These are phyloP conservation scores for Moelleriella libera DNA, from an alignment of 2,329 filamentous ascomycete genomes.

Conservation along the genomic window DNA sequence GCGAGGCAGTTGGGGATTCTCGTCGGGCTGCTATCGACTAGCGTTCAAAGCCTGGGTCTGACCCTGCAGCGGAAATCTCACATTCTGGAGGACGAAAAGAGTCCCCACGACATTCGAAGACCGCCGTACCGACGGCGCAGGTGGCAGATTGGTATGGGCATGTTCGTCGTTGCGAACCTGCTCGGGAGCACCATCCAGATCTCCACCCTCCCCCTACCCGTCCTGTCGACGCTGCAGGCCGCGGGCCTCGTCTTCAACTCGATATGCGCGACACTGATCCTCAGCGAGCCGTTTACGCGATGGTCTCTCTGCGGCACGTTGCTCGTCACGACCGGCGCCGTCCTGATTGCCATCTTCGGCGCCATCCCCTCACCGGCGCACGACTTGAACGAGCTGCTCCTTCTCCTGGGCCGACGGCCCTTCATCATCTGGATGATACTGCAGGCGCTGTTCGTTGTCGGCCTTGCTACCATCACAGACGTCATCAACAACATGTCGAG, in stretches of 20 bases:
- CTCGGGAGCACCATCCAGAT: constrained; percentile 95
- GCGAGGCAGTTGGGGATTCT: constrained; percentile 66
- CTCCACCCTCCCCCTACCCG: constrained; percentile 83
- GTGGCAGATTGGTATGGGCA: constrained; percentile 96
- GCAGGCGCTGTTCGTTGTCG: constrained; percentile 58
- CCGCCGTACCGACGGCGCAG: constrained; percentile 80
- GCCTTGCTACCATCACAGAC: constrained; percentile 50
- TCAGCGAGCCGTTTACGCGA: constrained; percentile 85
- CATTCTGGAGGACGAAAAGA: constrained; percentile 92
- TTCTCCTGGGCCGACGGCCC: constrained; percentile 54
- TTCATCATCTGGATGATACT: constrained; percentile 85
- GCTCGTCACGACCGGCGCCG: constrained; percentile 75
- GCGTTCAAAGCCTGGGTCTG: constrained; percentile 85
- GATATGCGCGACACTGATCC: constrained; percentile 84
- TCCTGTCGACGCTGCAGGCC: constrained; percentile 88
- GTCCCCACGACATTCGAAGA: constrained; percentile 59
- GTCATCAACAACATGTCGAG: constrained; percentile 36
- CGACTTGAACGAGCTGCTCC: constrained; percentile 66
- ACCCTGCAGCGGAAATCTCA: constrained; percentile 97
- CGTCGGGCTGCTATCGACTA: constrained; percentile 85
- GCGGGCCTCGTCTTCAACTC: constrained; percentile 97
- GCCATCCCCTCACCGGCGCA: constrained; percentile 90
- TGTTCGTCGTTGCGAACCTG: constrained; percentile 92
- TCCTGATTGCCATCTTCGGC: constrained; percentile 86
- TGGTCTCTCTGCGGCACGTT: constrained; percentile 87